A percentile compares a stretch with the other conserved stretches of the same genome.
phyloP scores from a whole-genome alignment of 106 monocot genomes.

The Chionographis japonica region DNA sequence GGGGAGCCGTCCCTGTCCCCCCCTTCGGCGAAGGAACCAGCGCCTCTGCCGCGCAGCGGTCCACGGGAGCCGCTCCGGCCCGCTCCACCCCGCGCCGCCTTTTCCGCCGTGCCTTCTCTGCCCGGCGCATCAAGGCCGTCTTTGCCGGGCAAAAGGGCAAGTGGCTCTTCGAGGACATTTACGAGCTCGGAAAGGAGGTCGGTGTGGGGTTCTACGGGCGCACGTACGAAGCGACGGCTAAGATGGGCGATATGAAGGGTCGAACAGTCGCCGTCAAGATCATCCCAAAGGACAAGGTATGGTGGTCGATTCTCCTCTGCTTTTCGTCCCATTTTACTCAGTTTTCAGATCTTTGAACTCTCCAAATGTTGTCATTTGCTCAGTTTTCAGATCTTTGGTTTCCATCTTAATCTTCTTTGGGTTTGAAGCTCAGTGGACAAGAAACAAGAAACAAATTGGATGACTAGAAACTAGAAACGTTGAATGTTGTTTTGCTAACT shows the following conservation, averaged over 20 bases:
- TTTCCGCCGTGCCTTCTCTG: slow-evolving; percentile 44
- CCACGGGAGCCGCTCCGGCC: slow-evolving; percentile 46
- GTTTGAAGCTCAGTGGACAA: too few species aligned
- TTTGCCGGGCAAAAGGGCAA: slow-evolving; percentile 37
- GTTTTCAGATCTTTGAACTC: too few species aligned
- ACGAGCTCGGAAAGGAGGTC: slow-evolving; percentile 74
- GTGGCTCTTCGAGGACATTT: slow-evolving; percentile 56
- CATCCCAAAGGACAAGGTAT: slow-evolving; percentile 76
- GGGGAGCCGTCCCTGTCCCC: slow-evolving; percentile 23
- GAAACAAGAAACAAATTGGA: too few species aligned
- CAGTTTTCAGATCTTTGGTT: too few species aligned
- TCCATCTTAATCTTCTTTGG: too few species aligned
- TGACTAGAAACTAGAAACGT: too few species aligned
- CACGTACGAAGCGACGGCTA: slow-evolving; percentile 54
- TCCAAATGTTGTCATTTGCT: too few species aligned
- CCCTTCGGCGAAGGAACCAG: slow-evolving; percentile 20
- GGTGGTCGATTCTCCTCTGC: slow-evolving; percentile 7
- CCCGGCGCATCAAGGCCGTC: slow-evolving; percentile 45
- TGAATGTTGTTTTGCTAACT: too few species aligned
- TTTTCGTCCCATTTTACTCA: not conserved
- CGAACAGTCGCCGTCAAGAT: slow-evolving; percentile 68
- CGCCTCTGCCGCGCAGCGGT: slow-evolving; percentile 21
- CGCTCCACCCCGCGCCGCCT: slow-evolving; percentile 45
- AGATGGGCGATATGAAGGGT: slow-evolving; percentile 67
- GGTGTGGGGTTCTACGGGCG: slow-evolving; percentile 74